phyloP scores from a whole-genome alignment of 1,284 basidiomycete genomes.

The Salmacisia buchloeana region DNA sequence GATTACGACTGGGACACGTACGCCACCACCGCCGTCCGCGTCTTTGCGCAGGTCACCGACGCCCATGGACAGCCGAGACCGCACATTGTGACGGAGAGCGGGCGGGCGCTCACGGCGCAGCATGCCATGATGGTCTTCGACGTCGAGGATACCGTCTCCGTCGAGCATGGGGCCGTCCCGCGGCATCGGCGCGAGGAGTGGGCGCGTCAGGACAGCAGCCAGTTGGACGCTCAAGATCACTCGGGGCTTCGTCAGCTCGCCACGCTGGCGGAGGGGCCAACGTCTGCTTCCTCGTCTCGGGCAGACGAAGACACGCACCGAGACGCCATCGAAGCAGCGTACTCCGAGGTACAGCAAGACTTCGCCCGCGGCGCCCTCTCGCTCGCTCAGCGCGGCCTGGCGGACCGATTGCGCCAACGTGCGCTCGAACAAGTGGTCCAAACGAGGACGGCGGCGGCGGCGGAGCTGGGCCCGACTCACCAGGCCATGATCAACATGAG shows the following conservation, averaged over 20 bases:
- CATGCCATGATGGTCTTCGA: neutral
- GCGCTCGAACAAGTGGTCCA: neutral
- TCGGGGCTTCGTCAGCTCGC: no score
- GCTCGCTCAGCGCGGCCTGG: neutral
- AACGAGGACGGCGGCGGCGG: neutral
- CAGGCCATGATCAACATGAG: slow-evolving; percentile 1
- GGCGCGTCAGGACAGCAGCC: neutral
- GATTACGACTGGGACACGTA: neutral
- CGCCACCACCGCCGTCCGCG: neutral
- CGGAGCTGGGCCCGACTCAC: neutral
- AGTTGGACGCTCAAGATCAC: no score
- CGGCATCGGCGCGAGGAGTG: neutral
- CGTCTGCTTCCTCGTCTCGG: no score
- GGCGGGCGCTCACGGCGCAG: neutral
- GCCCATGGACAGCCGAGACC: neutral
- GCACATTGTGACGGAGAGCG: neutral
- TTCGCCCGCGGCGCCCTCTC: neutral
- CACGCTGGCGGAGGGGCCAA: no score
- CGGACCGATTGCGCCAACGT: neutral
- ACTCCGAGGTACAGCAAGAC: neutral
- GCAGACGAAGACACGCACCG: neutral
- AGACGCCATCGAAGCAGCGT: neutral
- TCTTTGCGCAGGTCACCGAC: neutral
- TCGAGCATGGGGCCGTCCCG: neutral
- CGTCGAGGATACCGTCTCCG: neutral